A percentile compares a stretch with the other conserved stretches of the same genome.
phyloP scores from a whole-genome alignment of 2,329 filamentous ascomycete species.

The Neopestalotiopsis sp. region DNA sequence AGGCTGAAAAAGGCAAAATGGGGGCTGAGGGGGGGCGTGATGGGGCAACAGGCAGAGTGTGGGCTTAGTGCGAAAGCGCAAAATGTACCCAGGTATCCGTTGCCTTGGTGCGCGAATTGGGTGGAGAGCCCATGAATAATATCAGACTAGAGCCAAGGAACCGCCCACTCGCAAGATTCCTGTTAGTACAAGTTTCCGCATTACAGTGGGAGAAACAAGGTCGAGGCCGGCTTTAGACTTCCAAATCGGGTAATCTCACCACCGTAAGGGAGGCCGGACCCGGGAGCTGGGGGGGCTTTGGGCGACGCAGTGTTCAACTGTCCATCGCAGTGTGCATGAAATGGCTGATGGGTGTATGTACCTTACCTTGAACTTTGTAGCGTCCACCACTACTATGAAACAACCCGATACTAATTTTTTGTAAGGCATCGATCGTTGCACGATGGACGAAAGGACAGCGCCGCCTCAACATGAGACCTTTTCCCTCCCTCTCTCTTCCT shows the following conservation, averaged over 20 bases:
- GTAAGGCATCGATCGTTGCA: neutral
- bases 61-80: no score
- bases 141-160: constrained; percentile 6
- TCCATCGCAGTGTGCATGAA: no score
- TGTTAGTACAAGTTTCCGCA: constrained; percentile 11
- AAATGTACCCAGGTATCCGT: no score
- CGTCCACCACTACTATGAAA: constrained; percentile 7
- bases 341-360: no score
- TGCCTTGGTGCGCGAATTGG: constrained; percentile 18
- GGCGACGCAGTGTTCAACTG: no score
- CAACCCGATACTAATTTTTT: neutral
- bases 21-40: no score
- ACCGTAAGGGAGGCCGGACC: neutral
- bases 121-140: constrained; percentile 19
- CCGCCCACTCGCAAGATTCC: constrained; percentile 4
- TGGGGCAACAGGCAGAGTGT: no score
- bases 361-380: no score
- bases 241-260: constrained; percentile 11
- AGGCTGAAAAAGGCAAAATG: neutral
- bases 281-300: neutral
- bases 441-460: neutral
- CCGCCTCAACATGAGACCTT: neutral
- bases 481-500: neutral
- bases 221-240: neutral
- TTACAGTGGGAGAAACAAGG: constrained; percentile 18